phyloP scores from a whole-genome alignment of 768 basidiomycete species.

The Lepiota venenata region DNA sequence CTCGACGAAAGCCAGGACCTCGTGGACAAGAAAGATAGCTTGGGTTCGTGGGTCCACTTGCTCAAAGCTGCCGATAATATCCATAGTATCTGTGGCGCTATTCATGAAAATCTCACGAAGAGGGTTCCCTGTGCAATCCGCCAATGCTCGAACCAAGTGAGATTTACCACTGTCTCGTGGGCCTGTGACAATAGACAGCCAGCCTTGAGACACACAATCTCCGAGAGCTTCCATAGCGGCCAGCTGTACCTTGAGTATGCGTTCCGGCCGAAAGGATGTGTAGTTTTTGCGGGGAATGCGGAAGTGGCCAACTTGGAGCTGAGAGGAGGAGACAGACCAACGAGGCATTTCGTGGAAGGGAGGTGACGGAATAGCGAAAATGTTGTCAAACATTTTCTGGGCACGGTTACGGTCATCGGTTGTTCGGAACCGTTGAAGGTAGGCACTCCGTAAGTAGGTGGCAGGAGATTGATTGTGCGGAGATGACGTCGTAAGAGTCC shows the following conservation, averaged over 20 bases:
- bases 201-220: conserved; percentile 68
- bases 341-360: conserved; percentile 25
- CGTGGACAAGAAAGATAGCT: conserved; percentile 32
- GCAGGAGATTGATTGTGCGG: conserved; percentile 42
- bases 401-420: conserved; percentile 59
- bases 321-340: conserved; percentile 41
- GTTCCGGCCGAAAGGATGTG: conserved; percentile 37
- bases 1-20: conserved; percentile 37
- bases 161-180: conserved; percentile 76
- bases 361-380: conserved; percentile 34
- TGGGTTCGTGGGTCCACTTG: conserved; percentile 66
- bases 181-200: conserved; percentile 90
- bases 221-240: conserved; percentile 72
- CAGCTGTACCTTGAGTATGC: conserved; percentile 61
- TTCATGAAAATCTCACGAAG: conserved; percentile 79
- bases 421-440: conserved; percentile 84
- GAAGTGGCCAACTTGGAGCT: conserved; percentile 69
- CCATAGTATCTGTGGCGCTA: conserved; percentile 86
- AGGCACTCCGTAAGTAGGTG: conserved; percentile 67
- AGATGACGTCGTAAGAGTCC: conserved; percentile 43
- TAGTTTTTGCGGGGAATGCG: conserved; percentile 32
- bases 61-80: conserved; percentile 94
- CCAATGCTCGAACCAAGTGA: conserved; percentile 62
- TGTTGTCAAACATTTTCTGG: conserved; percentile 46
- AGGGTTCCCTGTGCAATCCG: conserved; percentile 62